These are phyloP conservation scores for Prunus davidiana DNA, from an alignment of 306 rosid genomes.

Conservation along the genomic window DNA sequence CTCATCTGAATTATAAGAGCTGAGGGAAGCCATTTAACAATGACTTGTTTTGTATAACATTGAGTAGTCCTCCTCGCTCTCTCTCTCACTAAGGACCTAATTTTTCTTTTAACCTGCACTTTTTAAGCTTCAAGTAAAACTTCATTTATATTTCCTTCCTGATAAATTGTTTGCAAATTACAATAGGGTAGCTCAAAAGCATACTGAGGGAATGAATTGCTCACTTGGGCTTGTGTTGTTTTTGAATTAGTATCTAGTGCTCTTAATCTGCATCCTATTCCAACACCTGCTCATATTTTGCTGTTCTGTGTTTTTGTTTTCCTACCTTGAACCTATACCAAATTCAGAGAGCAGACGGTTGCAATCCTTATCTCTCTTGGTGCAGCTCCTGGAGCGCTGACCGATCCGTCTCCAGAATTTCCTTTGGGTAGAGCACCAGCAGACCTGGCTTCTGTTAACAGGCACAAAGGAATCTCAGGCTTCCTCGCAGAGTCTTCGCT, in stretches of 20 bases:
- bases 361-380: conserved; percentile 61
- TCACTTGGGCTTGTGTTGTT: conserved; percentile 7
- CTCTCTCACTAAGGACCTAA: background rate
- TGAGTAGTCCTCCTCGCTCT: background rate
- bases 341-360: conserved; percentile 70
- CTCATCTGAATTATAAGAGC: background rate
- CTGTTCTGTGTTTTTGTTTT: conserved; percentile 19
- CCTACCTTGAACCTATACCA: conserved; percentile 18
- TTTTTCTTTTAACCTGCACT: background rate
- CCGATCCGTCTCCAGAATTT: conserved; percentile 78
- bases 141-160: background rate
- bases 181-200: conserved; percentile 6
- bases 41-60: background rate
- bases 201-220: conserved; percentile 6
- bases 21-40: background rate
- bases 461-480: conserved; percentile 88
- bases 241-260: background rate
- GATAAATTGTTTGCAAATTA: background rate
- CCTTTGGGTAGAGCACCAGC: conserved; percentile 61
- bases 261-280: conserved; percentile 11
- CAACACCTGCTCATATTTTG: conserved; percentile 13
- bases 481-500: conserved; percentile 70
- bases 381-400: conserved; percentile 56
- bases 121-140: background rate
- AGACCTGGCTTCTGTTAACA: conserved; percentile 72